phyloP scores from a whole-genome alignment of 257 asterid species.

The Jasminum sambac region DNA sequence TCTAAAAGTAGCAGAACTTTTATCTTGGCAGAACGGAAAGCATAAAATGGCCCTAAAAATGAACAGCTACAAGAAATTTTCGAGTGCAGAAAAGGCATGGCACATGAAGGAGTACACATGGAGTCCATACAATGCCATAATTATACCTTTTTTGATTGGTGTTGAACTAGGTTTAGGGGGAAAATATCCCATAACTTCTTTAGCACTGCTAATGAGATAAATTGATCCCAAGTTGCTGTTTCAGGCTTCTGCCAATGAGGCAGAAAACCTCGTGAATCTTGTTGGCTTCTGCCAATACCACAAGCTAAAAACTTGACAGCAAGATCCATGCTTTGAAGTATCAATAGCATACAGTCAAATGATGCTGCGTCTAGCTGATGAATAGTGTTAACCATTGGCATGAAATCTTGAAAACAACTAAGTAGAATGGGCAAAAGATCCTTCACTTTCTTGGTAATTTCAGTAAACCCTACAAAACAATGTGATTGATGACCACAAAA shows the following conservation, averaged over 20 bases:
- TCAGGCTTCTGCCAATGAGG: conserved; percentile 29
- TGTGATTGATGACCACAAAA: conserved; percentile 12
- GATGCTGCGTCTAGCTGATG: conserved; percentile 59
- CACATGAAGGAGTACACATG: conserved; percentile 5
- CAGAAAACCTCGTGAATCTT: conserved; percentile 30
- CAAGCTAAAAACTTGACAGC: conserved; percentile 45
- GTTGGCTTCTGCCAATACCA: conserved; percentile 34
- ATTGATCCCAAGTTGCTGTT: conserved; percentile 28
- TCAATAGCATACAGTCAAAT: conserved; percentile 68
- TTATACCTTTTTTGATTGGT: conserved; percentile 61
- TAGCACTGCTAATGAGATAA: conserved; percentile 45
- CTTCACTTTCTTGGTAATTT: conserved; percentile 50
- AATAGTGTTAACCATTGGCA: conserved; percentile 44
- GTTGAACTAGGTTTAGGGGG: conserved; percentile 56
- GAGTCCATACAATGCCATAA: conserved; percentile 13
- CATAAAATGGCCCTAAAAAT: not conserved
- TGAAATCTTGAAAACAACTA: conserved; percentile 65
- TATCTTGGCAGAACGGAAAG: not conserved
- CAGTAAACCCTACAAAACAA: conserved; percentile 55
- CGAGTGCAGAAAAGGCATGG: conserved; percentile 9
- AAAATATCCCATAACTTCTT: conserved; percentile 80
- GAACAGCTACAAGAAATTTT: conserved; percentile 16
- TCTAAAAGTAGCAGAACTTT: not conserved
- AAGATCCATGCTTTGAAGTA: conserved; percentile 78
- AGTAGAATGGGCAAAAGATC: conserved; percentile 75